A percentile compares a stretch with the other conserved stretches of the same genome.
phyloP scores from a whole-genome alignment of 2,329 filamentous ascomycete genomes.

The Neurospora sp. region DNA sequence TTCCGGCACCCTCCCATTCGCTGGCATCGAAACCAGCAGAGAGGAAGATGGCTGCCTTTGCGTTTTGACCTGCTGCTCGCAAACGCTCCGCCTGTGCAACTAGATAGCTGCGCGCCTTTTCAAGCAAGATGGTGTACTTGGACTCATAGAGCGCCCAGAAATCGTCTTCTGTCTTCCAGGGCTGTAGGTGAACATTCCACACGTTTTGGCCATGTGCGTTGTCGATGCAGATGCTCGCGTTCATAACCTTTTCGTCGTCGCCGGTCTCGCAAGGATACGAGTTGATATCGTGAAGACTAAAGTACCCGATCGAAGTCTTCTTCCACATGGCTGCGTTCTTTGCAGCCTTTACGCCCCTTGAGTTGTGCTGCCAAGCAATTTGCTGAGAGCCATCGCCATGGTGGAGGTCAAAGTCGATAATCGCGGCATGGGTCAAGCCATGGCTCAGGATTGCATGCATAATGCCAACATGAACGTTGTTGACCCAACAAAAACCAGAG shows the following conservation, averaged over 20 bases:
- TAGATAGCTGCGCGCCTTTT: conserved; percentile 75
- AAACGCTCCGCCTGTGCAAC: conserved; percentile 59
- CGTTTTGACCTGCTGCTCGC: conserved; percentile 45
- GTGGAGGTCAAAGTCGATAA: conserved; percentile 85
- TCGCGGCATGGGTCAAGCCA: conserved; percentile 85
- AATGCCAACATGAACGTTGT: conserved; percentile 96
- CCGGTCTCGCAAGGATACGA: conserved; percentile 93
- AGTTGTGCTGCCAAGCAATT: conserved; percentile 86
- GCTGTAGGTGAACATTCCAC: conserved; percentile 90
- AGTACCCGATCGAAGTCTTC: conserved; percentile 86
- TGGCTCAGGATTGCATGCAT: conserved; percentile 78
- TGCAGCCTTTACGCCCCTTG: conserved; percentile 48
- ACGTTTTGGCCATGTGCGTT: conserved; percentile 88
- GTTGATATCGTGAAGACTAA: conserved; percentile 96
- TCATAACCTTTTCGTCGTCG: conserved; percentile 87
- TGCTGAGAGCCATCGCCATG: conserved; percentile 94
- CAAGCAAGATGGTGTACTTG: conserved; percentile 65
- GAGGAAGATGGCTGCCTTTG: conserved; percentile 83
- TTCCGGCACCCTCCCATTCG: conserved; percentile 82
- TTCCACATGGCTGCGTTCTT: conserved; percentile 69
- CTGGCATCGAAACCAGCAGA: conserved; percentile 96
- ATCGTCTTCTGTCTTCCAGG: conserved; percentile 71
- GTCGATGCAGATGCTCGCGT: conserved; percentile 88
- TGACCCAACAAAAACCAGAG: conserved; percentile 96
- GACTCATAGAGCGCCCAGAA: conserved; percentile 85